Evolutionary conservation across 2,329 filamentous ascomycete genomes (phyloP).

Genomic region (Aspergillus novoparasiticus): DNA sequence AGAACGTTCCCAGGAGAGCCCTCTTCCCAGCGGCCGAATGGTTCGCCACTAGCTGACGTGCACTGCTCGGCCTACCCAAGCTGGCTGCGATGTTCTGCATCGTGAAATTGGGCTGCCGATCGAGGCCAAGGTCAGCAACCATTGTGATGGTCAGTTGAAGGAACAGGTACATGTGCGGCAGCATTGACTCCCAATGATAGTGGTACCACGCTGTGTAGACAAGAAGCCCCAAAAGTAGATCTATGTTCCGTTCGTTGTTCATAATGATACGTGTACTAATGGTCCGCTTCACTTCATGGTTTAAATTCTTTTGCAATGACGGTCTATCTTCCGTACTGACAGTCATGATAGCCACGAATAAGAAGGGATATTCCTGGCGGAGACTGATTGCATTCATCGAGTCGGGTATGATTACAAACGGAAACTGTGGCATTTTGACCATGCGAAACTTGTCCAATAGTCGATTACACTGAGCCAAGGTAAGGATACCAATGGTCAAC

Average conservation of each 20-base stretch:
- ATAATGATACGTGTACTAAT: neutral
- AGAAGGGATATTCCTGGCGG: neutral
- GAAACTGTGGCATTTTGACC: conserved; percentile 16
- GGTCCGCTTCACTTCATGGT: neutral
- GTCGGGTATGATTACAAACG: neutral
- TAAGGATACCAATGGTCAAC: neutral
- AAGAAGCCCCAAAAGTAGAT: conserved; percentile 7
- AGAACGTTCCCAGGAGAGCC: conserved; percentile 14
- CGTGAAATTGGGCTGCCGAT: conserved; percentile 2
- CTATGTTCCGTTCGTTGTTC: neutral
- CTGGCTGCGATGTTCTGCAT: conserved; percentile 3
- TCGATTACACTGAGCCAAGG: neutral
- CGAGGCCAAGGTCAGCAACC: conserved; percentile 8
- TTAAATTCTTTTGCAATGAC: neutral
- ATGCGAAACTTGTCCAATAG: conserved; percentile 11
- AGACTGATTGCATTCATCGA: neutral
- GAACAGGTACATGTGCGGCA: conserved; percentile 7
- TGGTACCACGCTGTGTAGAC: conserved; percentile 17
- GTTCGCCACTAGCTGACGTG: neutral
- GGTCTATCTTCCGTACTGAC: neutral
- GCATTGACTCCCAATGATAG: conserved; percentile 14
- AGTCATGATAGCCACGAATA: neutral
- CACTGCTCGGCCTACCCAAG: neutral
- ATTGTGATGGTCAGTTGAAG: conserved; percentile 11
- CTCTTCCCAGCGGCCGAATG: conserved; percentile 5